phyloP scores from a whole-genome alignment of 176 grass and related monocot genomes.

The Cenchrus purpureus region DNA sequence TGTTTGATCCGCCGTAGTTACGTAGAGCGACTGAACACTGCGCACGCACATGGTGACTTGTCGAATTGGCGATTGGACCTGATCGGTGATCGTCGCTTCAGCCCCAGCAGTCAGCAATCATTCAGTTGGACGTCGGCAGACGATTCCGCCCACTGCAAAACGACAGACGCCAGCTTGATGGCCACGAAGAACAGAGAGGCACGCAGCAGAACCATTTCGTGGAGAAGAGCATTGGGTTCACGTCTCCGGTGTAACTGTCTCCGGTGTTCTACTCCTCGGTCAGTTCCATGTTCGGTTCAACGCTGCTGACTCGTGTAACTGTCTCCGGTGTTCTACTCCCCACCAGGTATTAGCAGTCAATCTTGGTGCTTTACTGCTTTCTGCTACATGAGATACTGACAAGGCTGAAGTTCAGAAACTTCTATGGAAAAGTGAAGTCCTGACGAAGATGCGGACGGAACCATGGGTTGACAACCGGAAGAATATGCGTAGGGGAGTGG shows the following conservation, averaged over 20 bases:
- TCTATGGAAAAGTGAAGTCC: slow-evolving; percentile 9
- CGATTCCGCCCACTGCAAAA: not conserved
- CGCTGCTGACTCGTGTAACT: not conserved
- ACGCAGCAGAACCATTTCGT: not conserved
- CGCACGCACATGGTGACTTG: slow-evolving; percentile 24
- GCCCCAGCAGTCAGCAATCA: slow-evolving; percentile 1
- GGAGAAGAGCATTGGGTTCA: not conserved
- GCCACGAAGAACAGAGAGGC: not conserved
- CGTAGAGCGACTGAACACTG: slow-evolving; percentile 32
- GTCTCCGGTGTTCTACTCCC: not conserved
- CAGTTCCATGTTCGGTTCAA: slow-evolving; percentile 20
- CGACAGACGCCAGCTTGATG: not conserved
- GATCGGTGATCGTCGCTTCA: slow-evolving; percentile 26
- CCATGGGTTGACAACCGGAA: not conserved
- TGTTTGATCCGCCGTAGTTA: slow-evolving; percentile 14
- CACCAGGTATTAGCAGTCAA: not conserved
- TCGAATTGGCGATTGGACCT: slow-evolving; percentile 8
- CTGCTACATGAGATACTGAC: not conserved
- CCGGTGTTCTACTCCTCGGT: not conserved
- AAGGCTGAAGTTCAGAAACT: slow-evolving; percentile 17
- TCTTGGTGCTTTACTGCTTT: not conserved
- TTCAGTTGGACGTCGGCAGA: slow-evolving; percentile 18
- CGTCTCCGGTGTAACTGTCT: too few relatives aligned
- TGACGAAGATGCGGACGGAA: slow-evolving; percentile 23
- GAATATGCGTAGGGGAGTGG: not conserved